Evolutionary conservation across 805 yeast species (phyloP).

Genomic region (Saturnispora hagleri): DNA sequence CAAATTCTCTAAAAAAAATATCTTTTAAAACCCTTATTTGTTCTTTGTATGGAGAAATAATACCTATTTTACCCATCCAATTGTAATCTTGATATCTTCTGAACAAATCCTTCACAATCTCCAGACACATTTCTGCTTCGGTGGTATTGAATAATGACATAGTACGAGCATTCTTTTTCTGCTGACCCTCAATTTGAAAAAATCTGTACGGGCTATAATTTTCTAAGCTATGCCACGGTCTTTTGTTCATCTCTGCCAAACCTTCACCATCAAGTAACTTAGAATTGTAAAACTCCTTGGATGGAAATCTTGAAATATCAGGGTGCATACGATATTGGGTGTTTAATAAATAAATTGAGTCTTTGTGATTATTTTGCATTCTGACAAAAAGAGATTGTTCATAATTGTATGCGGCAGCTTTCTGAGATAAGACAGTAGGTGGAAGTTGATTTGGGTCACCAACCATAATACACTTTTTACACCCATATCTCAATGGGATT

Average conservation of each 20-base stretch:
- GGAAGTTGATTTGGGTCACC: constrained; percentile 99
- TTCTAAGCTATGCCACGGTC: constrained; percentile 64
- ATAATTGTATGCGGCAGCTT: constrained; percentile 69
- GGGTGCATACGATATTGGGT: constrained; percentile 99
- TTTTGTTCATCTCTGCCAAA: constrained; percentile 48
- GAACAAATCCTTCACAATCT: constrained; percentile 49
- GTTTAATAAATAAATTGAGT: constrained; percentile 62
- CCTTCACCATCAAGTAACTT: constrained; percentile 67
- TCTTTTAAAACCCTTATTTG: constrained; percentile 57
- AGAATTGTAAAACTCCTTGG: constrained; percentile 69
- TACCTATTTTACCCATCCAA: constrained; percentile 70
- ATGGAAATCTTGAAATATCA: constrained; percentile 77
- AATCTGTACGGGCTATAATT: constrained; percentile 70
- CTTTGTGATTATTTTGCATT: constrained; percentile 63
- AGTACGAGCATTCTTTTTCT: constrained; percentile 53
- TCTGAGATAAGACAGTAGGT: constrained; percentile 88
- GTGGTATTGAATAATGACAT: constrained; percentile 60
- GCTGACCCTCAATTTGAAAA: constrained; percentile 60
- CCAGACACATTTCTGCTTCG: constrained; percentile 70
- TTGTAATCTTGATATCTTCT: constrained; percentile 37
- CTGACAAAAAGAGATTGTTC: constrained; percentile 92
- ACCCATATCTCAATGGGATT: constrained; percentile 88
- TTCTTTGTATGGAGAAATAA: constrained; percentile 91
- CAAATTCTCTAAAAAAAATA: constrained; percentile 50
- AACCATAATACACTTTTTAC: constrained; percentile 86